A percentile compares a stretch with the other conserved stretches of the same genome.
Conservation (phyloP, 2,329 filamentous ascomycete species). For the Colletotrichum melonis region DNA sequence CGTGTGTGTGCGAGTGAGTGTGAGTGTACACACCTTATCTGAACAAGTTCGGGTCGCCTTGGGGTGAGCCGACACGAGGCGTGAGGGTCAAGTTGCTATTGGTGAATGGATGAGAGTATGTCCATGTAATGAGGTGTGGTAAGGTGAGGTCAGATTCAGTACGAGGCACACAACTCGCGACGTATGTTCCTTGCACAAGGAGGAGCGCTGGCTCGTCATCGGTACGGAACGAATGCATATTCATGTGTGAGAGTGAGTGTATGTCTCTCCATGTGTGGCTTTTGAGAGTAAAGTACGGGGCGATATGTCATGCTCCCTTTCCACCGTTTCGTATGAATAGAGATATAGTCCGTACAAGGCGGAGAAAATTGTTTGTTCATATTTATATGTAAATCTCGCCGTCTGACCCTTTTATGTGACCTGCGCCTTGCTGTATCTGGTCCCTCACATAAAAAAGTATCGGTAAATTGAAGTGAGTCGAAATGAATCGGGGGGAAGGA, state of each 20-base stretch:
- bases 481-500: neutral
- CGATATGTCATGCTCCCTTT: neutral
- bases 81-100: slow-evolving; percentile 8
- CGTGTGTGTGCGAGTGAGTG: neutral
- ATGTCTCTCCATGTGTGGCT: neutral
- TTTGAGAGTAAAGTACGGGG: neutral
- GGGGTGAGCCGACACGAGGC: slow-evolving; percentile 22
- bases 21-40: neutral
- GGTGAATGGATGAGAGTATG: neutral
- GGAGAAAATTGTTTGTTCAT: neutral
- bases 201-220: slow-evolving; percentile 4
- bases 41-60: slow-evolving; percentile 4
- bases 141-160: slow-evolving; percentile 11
- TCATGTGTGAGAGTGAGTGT: neutral
- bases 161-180: slow-evolving; percentile 8
- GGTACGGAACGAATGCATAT: neutral
- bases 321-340: neutral
- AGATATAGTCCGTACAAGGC: neutral
- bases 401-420: neutral
- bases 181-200: slow-evolving; percentile 21
- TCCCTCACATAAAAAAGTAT: neutral
- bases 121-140: slow-evolving; percentile 17
- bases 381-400: neutral
- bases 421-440: neutral
- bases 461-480: neutral